These are phyloP conservation scores for Quercus mongolica DNA, from an alignment of 306 rosid genomes.

Conservation along the genomic window DNA sequence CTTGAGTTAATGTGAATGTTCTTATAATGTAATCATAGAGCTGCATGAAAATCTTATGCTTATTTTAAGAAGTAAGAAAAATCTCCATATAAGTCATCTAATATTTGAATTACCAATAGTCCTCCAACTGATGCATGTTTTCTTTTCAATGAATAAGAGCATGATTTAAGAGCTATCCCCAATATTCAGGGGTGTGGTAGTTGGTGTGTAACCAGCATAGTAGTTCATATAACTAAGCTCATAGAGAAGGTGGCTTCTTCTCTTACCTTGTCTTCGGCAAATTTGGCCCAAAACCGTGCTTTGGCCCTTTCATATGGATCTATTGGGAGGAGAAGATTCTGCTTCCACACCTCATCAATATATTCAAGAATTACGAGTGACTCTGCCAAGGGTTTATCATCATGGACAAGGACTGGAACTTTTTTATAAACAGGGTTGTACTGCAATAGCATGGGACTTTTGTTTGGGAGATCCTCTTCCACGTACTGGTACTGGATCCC, in stretches of 20 bases:
- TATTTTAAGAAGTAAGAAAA: background rate
- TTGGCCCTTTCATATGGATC: constrained; percentile 41
- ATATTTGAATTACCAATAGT: too few relatives aligned
- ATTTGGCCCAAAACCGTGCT: constrained; percentile 47
- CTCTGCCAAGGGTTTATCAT: constrained; percentile 39
- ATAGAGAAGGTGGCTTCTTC: background rate
- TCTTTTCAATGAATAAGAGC: too few relatives aligned
- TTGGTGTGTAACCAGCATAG: background rate
- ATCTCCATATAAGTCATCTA: background rate
- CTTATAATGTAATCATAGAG: too few relatives aligned
- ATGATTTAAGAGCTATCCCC: too few relatives aligned
- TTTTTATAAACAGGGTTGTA: constrained; percentile 40
- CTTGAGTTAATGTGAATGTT: too few relatives aligned
- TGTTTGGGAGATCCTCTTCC: constrained; percentile 40
- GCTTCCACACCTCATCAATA: constrained; percentile 46
- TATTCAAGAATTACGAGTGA: constrained; percentile 43
- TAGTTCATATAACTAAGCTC: background rate
- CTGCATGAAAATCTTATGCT: too few relatives aligned
- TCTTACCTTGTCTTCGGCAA: constrained; percentile 41
- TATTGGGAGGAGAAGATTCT: constrained; percentile 39
- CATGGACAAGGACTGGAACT: constrained; percentile 46
- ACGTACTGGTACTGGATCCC: constrained; percentile 29
- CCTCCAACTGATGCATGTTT: too few relatives aligned
- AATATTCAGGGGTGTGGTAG: too few relatives aligned
- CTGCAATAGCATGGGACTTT: constrained; percentile 40